Evolutionary conservation across 2,329 filamentous ascomycete species (phyloP).

Genomic region (Talaromyces sp.): DNA sequence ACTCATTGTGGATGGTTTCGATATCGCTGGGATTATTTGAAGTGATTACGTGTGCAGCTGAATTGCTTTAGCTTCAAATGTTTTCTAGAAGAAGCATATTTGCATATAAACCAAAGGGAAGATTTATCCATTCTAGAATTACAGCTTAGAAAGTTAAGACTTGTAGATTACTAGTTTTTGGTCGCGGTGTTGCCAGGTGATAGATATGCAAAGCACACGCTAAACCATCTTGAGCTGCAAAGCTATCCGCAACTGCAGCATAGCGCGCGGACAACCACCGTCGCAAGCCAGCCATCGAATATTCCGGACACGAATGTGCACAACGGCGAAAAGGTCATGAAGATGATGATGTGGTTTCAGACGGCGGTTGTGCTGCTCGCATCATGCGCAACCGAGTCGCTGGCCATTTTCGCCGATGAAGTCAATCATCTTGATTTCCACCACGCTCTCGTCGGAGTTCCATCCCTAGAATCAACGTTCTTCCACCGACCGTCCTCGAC

Average conservation of each 20-base stretch:
- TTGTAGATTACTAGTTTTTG: too few species aligned
- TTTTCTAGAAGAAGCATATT: too few species aligned
- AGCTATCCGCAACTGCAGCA: not conserved
- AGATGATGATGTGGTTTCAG: constrained; percentile 33
- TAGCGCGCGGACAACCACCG: not conserved
- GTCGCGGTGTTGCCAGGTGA: too few species aligned
- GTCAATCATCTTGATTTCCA: constrained; percentile 91
- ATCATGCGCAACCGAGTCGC: constrained; percentile 45
- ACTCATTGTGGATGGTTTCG: not conserved
- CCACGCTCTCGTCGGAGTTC: constrained; percentile 77
- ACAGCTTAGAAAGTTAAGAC: too few species aligned
- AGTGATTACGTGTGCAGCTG: too few species aligned
- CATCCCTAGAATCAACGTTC: constrained; percentile 79
- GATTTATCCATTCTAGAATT: too few species aligned
- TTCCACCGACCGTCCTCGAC: constrained; percentile 81
- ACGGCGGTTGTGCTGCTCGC: constrained; percentile 33
- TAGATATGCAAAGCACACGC: not conserved
- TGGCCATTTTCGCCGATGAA: constrained; percentile 81
- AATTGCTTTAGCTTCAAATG: too few species aligned
- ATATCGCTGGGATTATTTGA: too few species aligned
- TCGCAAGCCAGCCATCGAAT: not conserved
- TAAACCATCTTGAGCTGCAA: not conserved
- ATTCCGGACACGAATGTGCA: constrained; percentile 24
- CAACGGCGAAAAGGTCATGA: constrained; percentile 16
- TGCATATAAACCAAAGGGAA: too few species aligned